phyloP scores from a whole-genome alignment of 2,329 filamentous ascomycete species.

The Monilinia aucupariae region DNA sequence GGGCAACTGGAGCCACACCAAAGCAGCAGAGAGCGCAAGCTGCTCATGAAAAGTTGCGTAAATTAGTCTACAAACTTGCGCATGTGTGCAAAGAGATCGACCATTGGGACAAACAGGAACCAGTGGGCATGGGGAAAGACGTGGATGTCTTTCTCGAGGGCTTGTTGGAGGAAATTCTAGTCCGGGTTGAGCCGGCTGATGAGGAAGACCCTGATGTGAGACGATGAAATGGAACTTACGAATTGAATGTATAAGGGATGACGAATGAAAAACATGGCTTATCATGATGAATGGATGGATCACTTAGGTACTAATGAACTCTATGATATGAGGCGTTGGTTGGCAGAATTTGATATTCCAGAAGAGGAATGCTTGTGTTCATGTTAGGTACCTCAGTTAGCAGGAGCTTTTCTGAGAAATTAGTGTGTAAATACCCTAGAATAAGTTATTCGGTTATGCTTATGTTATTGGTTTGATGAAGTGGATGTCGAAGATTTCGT shows the following conservation, averaged over 20 bases:
- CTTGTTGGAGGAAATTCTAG: conserved; percentile 86
- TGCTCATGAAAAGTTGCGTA: conserved; percentile 76
- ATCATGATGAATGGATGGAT: conserved; percentile 15
- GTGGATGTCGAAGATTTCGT: neutral
- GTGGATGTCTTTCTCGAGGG: conserved; percentile 87
- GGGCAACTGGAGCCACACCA: conserved; percentile 42
- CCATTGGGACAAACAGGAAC: conserved; percentile 75
- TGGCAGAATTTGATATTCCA: conserved; percentile 15
- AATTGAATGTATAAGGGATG: conserved; percentile 11
- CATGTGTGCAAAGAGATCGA: conserved; percentile 87
- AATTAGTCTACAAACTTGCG: conserved; percentile 75
- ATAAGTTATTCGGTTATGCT: conserved; percentile 6
- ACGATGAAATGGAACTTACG: conserved; percentile 21
- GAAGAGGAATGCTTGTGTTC: neutral
- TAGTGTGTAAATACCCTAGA: conserved; percentile 21
- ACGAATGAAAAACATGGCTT: neutral
- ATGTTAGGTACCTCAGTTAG: neutral
- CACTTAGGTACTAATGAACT: conserved; percentile 13
- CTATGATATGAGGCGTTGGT: conserved; percentile 13
- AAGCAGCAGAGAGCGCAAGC: conserved; percentile 63
- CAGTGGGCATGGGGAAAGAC: conserved; percentile 89
- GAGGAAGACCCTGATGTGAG: conserved; percentile 31
- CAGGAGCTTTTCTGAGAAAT: neutral
- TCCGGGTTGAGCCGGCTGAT: conserved; percentile 78
- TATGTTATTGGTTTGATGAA: neutral